Evolutionary conservation across 192 early-diverging fungal species (phyloP), one percentile per base, ranked within the genome.

Genomic region (Ambispora gerdemannii): DNA sequence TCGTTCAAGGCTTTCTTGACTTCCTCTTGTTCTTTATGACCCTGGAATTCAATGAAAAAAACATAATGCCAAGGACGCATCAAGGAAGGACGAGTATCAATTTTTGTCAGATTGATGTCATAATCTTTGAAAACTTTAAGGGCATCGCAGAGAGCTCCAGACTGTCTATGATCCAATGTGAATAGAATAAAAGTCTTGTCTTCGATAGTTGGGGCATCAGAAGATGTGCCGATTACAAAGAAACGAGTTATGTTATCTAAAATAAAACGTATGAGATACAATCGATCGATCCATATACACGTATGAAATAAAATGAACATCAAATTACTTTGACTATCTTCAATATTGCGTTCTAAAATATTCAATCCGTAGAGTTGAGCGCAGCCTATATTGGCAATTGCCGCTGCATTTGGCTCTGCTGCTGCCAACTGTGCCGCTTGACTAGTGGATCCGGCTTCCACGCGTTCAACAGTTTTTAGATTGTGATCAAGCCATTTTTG

Each of bases 201-300:
- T 64, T 87, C 78, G 31, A 73, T 81, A 0, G 93, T 90, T 10
- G 90, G 84, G 2, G 63, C 70, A 71, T 89, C 88, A 33, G 83
- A 87, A 19, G 83, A 81, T 72, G 83, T 84, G 3, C 89, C 88
- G 17, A 98, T 76, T 25, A 98, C 87, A 71, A 98, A 88, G 87
- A 98, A 98, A 50, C 96, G 87, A 0, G 96, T 98, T 0, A 88
- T 90, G 72, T 98, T 98, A 70, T 88, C 90, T 88, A 77, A 43
- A 35, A 20, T 34, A 32, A 3, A 47, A 34, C 51, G n/a, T 24
- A 50, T 33, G 17, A 68, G 22, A 24, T 27, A 27, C 58, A 0
- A 7, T 50, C 2, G 30, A 31, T 50, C 31, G 60, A 33, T 22
- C 8, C 19, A 33, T 13, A 50, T 17, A 51, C 27, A 43, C 3